Base-by-base conservation (phyloP, 192 early-diverging fungal genomes). In the Gigaspora rosea region DNA sequence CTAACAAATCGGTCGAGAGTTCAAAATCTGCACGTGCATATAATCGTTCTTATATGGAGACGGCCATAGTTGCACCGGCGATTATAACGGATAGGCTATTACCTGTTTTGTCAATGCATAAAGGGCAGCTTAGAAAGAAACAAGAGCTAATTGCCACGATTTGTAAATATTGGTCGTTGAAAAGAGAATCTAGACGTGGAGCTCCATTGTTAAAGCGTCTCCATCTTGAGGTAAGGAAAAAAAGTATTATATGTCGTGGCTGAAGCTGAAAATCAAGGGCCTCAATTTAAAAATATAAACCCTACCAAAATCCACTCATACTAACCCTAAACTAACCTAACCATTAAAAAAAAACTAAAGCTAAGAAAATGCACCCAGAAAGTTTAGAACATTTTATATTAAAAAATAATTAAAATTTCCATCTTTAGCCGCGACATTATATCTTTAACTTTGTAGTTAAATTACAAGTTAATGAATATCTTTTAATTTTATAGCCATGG, bases 141-240 rank as follows among this genome's bases (percentile, higher is more conserved):
- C 78, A 81, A 8, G 83, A 89, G 12, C 85, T 95, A 36, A 73
- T 95, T n/a, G 82, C 86, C 32, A 82, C 79, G 22, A 88, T 97
- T 46, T 93, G 93, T 73, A 89, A 91, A 79, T 99, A 97, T 83
- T 99, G 98, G 98, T 90, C 96, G 3, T 85, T 98, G 11, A 99
- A 99, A 80, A 89, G 96, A 41, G 90, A 92, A 79, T 81, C 89
- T n/a, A 81, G 97, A 22, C 88, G 95, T 33, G 98, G 98, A 1
- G 96, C 96, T 2, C 95, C 98, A 1, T 85, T 99, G 7, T 83
- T 99, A 49, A 98, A 98, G 81, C 88, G 98, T 62, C 85, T 99
- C 36, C 96, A 98, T 79, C 83, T 99, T 79, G 97, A 98, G 84
- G 92, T 92, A 82, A 35, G 71, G 22, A 16, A 54, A 54, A n/a